phyloP scores from a whole-genome alignment of 306 rosid species.

The Urtica urens region DNA sequence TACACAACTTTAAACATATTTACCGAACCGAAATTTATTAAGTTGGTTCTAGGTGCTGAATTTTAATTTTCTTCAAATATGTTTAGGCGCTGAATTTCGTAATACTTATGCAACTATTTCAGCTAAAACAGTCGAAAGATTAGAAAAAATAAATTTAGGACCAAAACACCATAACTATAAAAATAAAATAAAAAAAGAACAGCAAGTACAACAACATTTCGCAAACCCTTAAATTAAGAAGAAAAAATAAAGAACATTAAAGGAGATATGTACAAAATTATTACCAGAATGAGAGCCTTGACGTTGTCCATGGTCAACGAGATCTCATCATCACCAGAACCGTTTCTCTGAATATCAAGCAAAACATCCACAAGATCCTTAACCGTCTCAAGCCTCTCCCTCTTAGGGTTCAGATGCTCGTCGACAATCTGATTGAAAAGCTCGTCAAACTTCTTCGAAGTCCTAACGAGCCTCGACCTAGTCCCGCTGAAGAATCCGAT shows the following conservation, averaged over 20 bases:
- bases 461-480: conserved; percentile 40
- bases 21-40: no score
- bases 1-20: no score
- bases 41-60: no score
- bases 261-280: neutral
- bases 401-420: conserved; percentile 33
- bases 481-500: conserved; percentile 36
- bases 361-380: conserved; percentile 60
- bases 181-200: no score
- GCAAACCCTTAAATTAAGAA: neutral
- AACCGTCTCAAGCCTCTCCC: conserved; percentile 17
- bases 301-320: conserved; percentile 53
- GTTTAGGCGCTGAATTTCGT: no score
- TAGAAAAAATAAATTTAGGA: no score
- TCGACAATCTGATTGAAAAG: conserved; percentile 36
- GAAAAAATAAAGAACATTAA: neutral
- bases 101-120: no score
- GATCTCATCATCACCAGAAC: conserved; percentile 17
- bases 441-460: conserved; percentile 31
- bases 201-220: neutral
- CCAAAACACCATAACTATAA: no score
- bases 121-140: no score
- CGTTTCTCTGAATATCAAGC: conserved; percentile 38
- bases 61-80: no score
- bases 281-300: conserved; percentile 45